Conservation (phyloP, 192 early-diverging fungal species). For the Umbelopsis sp. region DNA sequence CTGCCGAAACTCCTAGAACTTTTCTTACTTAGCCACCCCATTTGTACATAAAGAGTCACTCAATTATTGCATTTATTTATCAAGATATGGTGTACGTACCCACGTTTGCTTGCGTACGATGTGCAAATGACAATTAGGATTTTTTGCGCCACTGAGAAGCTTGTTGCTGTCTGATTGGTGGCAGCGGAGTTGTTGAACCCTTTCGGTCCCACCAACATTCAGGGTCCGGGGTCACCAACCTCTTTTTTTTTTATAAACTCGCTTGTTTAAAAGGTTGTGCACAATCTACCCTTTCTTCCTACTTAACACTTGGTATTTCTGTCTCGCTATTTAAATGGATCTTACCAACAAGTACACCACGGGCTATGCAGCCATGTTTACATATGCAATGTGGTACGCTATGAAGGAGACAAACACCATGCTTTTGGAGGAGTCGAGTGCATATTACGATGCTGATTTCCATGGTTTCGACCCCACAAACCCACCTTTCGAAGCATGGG, state of each 20-base stretch:
- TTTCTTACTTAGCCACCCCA: too few species aligned
- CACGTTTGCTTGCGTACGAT: too few species aligned
- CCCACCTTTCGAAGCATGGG: slow-evolving; percentile 7
- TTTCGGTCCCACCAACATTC: slow-evolving; percentile 8
- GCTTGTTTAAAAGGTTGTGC: too few species aligned
- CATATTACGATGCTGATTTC: slow-evolving; percentile 7
- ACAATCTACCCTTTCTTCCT: too few species aligned
- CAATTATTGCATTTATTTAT: too few species aligned
- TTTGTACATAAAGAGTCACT: too few species aligned
- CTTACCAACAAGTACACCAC: slow-evolving; percentile 7
- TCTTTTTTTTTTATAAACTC: not conserved
- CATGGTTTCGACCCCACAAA: slow-evolving; percentile 9
- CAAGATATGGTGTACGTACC: too few species aligned
- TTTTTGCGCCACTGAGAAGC: slow-evolving; percentile 1
- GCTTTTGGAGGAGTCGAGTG: not conserved
- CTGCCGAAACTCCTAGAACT: not conserved
- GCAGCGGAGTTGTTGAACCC: slow-evolving; percentile 9
- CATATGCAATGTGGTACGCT: slow-evolving; percentile 12
- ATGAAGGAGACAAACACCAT: not conserved
- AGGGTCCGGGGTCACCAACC: not conserved
- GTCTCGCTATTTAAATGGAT: not conserved
- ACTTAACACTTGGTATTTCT: too few species aligned
- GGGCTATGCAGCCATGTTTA: not conserved
- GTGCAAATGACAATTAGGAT: not conserved
- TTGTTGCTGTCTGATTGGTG: slow-evolving; percentile 13